phyloP scores from a whole-genome alignment of 2,329 filamentous ascomycete genomes.

The Aspergillus hiratsukae region DNA sequence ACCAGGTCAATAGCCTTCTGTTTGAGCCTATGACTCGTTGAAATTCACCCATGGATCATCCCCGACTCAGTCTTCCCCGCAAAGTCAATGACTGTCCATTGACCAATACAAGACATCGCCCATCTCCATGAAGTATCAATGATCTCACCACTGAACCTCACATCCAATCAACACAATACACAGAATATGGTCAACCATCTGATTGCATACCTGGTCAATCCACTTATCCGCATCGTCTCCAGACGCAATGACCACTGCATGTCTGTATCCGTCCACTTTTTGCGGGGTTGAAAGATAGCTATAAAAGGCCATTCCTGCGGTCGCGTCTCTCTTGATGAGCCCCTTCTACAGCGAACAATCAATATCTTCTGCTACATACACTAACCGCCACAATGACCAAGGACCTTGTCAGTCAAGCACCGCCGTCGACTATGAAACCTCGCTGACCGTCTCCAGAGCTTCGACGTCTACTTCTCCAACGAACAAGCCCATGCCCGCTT shows the following conservation, averaged over 20 bases:
- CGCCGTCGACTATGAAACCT: neutral
- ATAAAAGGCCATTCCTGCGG: neutral
- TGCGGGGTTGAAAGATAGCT: neutral
- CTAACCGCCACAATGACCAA: neutral
- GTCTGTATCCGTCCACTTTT: neutral
- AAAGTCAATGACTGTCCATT: neutral
- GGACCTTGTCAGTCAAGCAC: neutral
- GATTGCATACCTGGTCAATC: neutral
- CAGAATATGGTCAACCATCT: neutral
- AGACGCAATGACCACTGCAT: neutral
- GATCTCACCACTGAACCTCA: neutral
- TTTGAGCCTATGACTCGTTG: no score
- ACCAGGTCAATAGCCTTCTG: no score
- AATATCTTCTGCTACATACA: neutral
- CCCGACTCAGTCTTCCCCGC: neutral
- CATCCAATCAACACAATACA: neutral
- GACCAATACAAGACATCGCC: neutral
- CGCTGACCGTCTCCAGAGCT: neutral
- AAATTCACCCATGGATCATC: neutral
- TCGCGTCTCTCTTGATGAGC: neutral
- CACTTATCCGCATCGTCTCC: neutral
- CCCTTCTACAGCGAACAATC: neutral
- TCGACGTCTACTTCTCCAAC: neutral
- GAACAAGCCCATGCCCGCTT: neutral
- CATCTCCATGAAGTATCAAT: neutral